Conservation (phyloP, 1,284 basidiomycete genomes). For the Mycena sp. region DNA sequence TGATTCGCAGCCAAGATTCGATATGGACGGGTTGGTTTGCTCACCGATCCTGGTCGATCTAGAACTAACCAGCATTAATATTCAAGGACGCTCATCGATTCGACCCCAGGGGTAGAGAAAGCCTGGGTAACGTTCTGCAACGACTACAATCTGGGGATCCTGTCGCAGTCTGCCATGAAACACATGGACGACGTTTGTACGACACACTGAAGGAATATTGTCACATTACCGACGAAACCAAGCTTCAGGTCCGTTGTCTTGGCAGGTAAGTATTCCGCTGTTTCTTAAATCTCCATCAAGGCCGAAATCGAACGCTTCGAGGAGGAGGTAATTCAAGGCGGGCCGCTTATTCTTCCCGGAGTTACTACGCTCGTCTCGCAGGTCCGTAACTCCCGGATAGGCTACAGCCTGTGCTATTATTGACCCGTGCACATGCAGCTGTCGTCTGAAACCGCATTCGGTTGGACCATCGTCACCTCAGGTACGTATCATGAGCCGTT, state of each 20-base stretch:
- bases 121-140: slow-evolving; percentile 70
- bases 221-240: slow-evolving; percentile 62
- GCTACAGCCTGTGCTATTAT: not conserved
- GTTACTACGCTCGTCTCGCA: slow-evolving; percentile 57
- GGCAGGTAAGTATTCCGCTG: not conserved
- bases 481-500: slow-evolving; percentile 48
- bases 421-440: slow-evolving; percentile 36
- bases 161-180: slow-evolving; percentile 57
- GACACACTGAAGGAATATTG: slow-evolving; percentile 80
- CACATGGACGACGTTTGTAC: slow-evolving; percentile 78
- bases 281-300: slow-evolving; percentile 40
- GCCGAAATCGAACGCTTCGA: slow-evolving; percentile 72
- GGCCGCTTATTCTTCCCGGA: slow-evolving; percentile 65
- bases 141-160: slow-evolving; percentile 65
- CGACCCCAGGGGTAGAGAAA: slow-evolving; percentile 71
- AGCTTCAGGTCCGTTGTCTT: slow-evolving; percentile 57
- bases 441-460: slow-evolving; percentile 40
- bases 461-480: slow-evolving; percentile 85
- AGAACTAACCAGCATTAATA: too few relatives aligned
- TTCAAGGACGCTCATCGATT: slow-evolving; percentile 73
- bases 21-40: slow-evolving; percentile 29
- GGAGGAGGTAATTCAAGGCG: slow-evolving; percentile 68
- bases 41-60: not conserved
- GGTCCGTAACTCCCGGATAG: slow-evolving; percentile 40
- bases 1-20: slow-evolving; percentile 18